These are phyloP conservation scores for Polysphondylium violaceum DNA, from an alignment of 78 protist genomes.

Conservation along the genomic window DNA sequence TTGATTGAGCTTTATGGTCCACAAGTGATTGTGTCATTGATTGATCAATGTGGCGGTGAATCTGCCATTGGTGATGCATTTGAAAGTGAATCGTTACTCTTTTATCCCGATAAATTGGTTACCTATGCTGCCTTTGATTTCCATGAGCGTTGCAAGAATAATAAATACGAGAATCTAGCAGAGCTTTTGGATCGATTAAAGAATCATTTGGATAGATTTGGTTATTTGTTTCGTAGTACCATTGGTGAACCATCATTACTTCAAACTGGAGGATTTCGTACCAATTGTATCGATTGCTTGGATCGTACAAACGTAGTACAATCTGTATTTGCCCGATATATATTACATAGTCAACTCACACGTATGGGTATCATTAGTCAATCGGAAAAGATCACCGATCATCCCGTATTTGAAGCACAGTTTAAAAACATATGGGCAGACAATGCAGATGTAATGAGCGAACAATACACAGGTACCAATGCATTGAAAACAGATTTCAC, in stretches of 20 bases:
- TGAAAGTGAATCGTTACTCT: slow-evolving; percentile 17
- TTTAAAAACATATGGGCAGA: slow-evolving; percentile 85
- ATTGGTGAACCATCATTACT: neutral
- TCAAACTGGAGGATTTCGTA: slow-evolving; percentile 89
- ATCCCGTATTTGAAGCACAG: slow-evolving; percentile 23
- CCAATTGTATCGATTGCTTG: slow-evolving; percentile 97
- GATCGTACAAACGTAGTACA: slow-evolving; percentile 98
- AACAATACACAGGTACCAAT: slow-evolving; percentile 84
- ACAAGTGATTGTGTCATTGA: slow-evolving; percentile 42
- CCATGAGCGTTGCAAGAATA: slow-evolving; percentile 78
- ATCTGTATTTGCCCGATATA: slow-evolving; percentile 64
- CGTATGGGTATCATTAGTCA: slow-evolving; percentile 72
- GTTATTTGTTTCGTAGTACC: slow-evolving; percentile 28
- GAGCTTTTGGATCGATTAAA: slow-evolving; percentile 22
- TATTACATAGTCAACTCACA: slow-evolving; percentile 64
- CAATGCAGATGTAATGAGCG: slow-evolving; percentile 83
- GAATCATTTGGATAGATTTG: slow-evolving; percentile 37
- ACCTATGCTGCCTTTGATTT: slow-evolving; percentile 77
- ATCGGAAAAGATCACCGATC: slow-evolving; percentile 22
- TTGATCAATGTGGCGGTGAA: slow-evolving; percentile 84
- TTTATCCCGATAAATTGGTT: neutral
- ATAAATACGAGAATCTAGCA: slow-evolving; percentile 50
- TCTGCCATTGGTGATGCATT: slow-evolving; percentile 69
- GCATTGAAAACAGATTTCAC: slow-evolving; percentile 86
- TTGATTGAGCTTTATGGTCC: slow-evolving; percentile 67